Percentiles rank a stretch among this genome's conserved stretches.
These are phyloP conservation scores for Pythium pectinolyticum DNA, from an alignment of 352 stramenopile genomes.

Conservation along the genomic window DNA sequence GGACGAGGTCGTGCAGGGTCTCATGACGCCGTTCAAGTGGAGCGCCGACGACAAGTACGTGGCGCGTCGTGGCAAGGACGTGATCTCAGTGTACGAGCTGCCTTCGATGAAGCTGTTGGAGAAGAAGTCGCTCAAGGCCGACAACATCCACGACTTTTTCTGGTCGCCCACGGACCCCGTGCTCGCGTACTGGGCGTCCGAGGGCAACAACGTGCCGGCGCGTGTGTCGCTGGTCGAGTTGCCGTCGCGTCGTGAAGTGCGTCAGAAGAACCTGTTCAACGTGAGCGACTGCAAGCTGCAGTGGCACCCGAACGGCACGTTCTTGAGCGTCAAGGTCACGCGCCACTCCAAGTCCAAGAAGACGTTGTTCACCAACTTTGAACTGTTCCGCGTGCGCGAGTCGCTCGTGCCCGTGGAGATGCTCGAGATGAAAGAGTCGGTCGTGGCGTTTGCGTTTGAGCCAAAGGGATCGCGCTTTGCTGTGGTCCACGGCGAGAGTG, in stretches of 20 bases:
- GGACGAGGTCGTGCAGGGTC: constrained; percentile 72
- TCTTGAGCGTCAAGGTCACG: constrained; percentile 89
- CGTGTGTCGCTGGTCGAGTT: constrained; percentile 97
- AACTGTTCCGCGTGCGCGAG: constrained; percentile 97
- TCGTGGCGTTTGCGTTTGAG: constrained; percentile 97
- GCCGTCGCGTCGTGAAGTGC: constrained; percentile 92
- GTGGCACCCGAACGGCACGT: constrained; percentile 96
- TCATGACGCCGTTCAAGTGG: constrained; percentile 94
- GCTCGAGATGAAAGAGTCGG: constrained; percentile 96
- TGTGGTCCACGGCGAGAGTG: constrained; percentile 94
- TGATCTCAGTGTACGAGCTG: constrained; percentile 94
- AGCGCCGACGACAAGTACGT: constrained; percentile 95
- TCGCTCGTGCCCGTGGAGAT: constrained; percentile 97
- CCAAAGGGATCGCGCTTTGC: constrained; percentile 95
- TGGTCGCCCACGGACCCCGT: constrained; percentile 96
- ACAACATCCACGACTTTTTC: constrained; percentile 97
- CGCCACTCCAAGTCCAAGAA: constrained; percentile 95
- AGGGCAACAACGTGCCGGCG: constrained; percentile 93
- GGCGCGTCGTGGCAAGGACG: constrained; percentile 92
- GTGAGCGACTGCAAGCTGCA: constrained; percentile 94
- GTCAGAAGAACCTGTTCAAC: constrained; percentile 99
- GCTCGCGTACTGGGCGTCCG: constrained; percentile 96
- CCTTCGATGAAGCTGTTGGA: constrained; percentile 97
- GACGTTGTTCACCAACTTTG: constrained; percentile 99
- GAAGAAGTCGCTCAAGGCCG: constrained; percentile 94